Percentiles rank a stretch among this genome's conserved stretches.
Conservation (phyloP, 1,139 yeast species). For the Geotrichum carabidarum region DNA sequence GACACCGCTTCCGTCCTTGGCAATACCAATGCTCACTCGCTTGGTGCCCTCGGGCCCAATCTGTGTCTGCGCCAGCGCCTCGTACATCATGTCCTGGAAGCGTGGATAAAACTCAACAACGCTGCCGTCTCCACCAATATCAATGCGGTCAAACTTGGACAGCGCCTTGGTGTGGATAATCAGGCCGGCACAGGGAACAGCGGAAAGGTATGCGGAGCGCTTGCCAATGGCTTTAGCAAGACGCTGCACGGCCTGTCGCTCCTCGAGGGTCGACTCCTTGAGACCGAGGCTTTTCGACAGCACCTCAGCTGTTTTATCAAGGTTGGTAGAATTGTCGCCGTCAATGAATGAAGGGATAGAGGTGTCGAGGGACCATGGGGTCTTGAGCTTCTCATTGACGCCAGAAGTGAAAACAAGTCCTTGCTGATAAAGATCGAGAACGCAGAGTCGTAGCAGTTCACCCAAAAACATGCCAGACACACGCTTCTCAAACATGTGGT, state of each 20-base stretch:
- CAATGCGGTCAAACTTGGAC: slow-evolving; percentile 55
- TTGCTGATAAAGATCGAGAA: slow-evolving; percentile 59
- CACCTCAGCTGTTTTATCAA: slow-evolving; percentile 47
- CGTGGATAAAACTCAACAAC: slow-evolving; percentile 91
- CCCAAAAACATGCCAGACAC: slow-evolving; percentile 94
- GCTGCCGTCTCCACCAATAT: slow-evolving; percentile 92
- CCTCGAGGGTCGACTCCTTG: slow-evolving; percentile 51
- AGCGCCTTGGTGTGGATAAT: slow-evolving; percentile 53
- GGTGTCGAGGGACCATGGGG: slow-evolving; percentile 75
- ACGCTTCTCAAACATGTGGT: slow-evolving; percentile 87
- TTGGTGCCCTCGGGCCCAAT: slow-evolving; percentile 54
- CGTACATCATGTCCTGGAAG: slow-evolving; percentile 67
- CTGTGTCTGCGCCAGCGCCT: slow-evolving; percentile 59
- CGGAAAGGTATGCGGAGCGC: slow-evolving; percentile 81
- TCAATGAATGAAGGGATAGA: slow-evolving; percentile 79
- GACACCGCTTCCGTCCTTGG: slow-evolving; percentile 92
- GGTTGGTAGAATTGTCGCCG: slow-evolving; percentile 68
- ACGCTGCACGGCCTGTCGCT: slow-evolving; percentile 64
- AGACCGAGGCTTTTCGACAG: slow-evolving; percentile 5
- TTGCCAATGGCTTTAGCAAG: slow-evolving; percentile 72
- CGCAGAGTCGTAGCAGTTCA: slow-evolving; percentile 69
- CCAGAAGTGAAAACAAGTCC: slow-evolving; percentile 46
- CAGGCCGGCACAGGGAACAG: slow-evolving; percentile 84
- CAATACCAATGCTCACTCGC: slow-evolving; percentile 66
- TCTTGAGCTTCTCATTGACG: slow-evolving; percentile 38